Evolutionary conservation across 805 yeast genomes (phyloP).

Genomic region (Wickerhamiella nectarea): DNA sequence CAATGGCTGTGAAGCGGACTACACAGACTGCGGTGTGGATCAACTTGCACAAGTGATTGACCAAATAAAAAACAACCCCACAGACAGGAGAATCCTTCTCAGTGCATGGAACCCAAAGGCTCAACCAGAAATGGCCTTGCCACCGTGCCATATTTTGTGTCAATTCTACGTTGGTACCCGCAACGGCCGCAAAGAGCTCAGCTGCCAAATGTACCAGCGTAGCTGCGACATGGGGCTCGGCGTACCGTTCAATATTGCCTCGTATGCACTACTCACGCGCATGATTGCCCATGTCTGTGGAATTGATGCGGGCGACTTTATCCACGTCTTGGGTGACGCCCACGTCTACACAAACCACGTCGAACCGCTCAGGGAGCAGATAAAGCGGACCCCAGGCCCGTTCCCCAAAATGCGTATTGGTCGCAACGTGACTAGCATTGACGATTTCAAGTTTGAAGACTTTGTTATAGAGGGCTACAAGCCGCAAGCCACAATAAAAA

Average conservation of each 20-base stretch:
- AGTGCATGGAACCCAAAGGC: slow-evolving; percentile 99
- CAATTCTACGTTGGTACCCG: slow-evolving; percentile 90
- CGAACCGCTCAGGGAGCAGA: slow-evolving; percentile 75
- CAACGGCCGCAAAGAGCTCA: slow-evolving; percentile 48
- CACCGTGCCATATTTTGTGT: slow-evolving; percentile 95
- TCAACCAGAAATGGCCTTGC: slow-evolving; percentile 85
- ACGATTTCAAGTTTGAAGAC: slow-evolving; percentile 80
- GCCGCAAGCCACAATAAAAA: slow-evolving; percentile 72
- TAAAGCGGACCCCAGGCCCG: slow-evolving; percentile 54
- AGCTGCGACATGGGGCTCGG: slow-evolving; percentile 99
- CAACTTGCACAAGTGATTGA: slow-evolving; percentile 71
- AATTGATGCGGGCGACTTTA: slow-evolving; percentile 89
- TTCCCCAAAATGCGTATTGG: slow-evolving; percentile 72
- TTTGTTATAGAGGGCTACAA: slow-evolving; percentile 67
- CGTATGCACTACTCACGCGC: slow-evolving; percentile 79
- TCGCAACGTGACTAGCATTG: slow-evolving; percentile 57
- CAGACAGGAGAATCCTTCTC: slow-evolving; percentile 85
- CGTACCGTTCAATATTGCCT: slow-evolving; percentile 95
- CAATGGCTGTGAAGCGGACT: slow-evolving; percentile 72
- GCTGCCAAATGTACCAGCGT: slow-evolving; percentile 86
- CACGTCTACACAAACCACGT: slow-evolving; percentile 91
- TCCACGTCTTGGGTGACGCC: slow-evolving; percentile 93
- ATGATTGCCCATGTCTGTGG: slow-evolving; percentile 95
- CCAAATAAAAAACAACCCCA: slow-evolving; percentile 75
- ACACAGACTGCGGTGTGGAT: slow-evolving; percentile 78